phyloP scores from a whole-genome alignment of 2,329 filamentous ascomycete genomes.

The Cordyceps tenuipes region DNA sequence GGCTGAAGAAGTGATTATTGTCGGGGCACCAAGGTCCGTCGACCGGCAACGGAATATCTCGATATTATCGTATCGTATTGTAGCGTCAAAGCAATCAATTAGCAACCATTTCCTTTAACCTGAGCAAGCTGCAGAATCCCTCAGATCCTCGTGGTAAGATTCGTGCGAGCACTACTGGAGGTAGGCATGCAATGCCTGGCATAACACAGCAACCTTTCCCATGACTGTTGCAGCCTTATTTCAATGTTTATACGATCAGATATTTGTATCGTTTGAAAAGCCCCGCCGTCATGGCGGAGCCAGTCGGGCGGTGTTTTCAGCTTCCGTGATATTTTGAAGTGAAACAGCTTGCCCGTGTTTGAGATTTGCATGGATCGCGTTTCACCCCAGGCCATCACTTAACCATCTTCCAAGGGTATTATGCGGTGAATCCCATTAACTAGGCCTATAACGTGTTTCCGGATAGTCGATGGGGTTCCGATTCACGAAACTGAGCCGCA shows the following conservation, averaged over 20 bases:
- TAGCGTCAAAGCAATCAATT: background rate
- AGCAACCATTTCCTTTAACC: background rate
- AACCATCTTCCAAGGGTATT: background rate
- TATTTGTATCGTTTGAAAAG: background rate
- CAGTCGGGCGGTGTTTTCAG: background rate
- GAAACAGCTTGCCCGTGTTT: background rate
- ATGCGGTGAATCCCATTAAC: background rate
- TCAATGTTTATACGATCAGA: too few species aligned
- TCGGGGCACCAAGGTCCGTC: background rate
- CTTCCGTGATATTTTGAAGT: background rate
- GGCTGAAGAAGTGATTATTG: background rate
- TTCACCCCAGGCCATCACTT: background rate
- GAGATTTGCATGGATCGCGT: background rate
- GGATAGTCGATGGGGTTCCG: too few species aligned
- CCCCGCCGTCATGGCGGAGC: background rate
- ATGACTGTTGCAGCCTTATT: background rate
- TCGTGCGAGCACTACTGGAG: background rate
- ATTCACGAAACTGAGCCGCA: background rate
- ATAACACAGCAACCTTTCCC: background rate
- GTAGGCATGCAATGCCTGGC: background rate
- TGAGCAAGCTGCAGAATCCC: background rate
- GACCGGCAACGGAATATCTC: background rate
- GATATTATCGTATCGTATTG: background rate
- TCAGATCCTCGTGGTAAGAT: background rate
- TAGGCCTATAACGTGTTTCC: background rate